phyloP scores from a whole-genome alignment of 352 stramenopile species.

The Paralagenidium karlingii region DNA sequence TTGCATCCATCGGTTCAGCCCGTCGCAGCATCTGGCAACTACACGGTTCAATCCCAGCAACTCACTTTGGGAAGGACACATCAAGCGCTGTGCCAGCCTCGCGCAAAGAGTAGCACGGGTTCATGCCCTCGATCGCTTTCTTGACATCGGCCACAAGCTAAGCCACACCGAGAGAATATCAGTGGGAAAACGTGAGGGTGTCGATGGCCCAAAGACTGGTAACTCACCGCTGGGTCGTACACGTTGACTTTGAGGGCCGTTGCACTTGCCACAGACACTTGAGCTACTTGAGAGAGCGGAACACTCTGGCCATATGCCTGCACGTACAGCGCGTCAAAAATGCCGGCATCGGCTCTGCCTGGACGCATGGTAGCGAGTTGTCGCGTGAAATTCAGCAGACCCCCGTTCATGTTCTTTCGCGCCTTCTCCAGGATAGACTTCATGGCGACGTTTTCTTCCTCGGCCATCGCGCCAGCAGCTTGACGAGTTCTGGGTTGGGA shows the following conservation, averaged over 20 bases:
- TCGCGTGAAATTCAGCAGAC: constrained; percentile 64
- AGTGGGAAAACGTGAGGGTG: background rate
- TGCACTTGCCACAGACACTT: constrained; percentile 49
- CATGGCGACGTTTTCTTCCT: too few relatives aligned
- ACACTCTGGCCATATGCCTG: constrained; percentile 73
- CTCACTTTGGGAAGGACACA: constrained; percentile 74
- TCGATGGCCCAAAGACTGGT: background rate
- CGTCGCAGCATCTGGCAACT: too few relatives aligned
- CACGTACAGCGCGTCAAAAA: constrained; percentile 73
- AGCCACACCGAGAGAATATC: too few relatives aligned
- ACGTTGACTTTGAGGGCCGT: constrained; percentile 59
- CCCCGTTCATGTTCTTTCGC: constrained; percentile 73
- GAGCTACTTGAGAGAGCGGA: constrained; percentile 57
- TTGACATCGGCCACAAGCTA: constrained; percentile 60
- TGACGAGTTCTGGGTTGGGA: too few relatives aligned
- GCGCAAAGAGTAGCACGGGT: constrained; percentile 60
- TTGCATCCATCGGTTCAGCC: constrained; percentile 1
- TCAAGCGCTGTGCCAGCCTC: constrained; percentile 52
- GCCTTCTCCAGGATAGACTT: too few relatives aligned
- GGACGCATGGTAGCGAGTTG: constrained; percentile 65
- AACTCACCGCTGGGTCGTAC: constrained; percentile 65
- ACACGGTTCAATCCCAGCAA: background rate
- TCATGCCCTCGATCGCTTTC: constrained; percentile 60
- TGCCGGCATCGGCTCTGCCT: constrained; percentile 59
- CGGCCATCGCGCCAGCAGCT: too few relatives aligned